Percentiles rank a stretch among this genome's conserved stretches.
These are phyloP conservation scores for Monilinia fructicola DNA, from an alignment of 2,329 filamentous ascomycete species.

Conservation along the genomic window DNA sequence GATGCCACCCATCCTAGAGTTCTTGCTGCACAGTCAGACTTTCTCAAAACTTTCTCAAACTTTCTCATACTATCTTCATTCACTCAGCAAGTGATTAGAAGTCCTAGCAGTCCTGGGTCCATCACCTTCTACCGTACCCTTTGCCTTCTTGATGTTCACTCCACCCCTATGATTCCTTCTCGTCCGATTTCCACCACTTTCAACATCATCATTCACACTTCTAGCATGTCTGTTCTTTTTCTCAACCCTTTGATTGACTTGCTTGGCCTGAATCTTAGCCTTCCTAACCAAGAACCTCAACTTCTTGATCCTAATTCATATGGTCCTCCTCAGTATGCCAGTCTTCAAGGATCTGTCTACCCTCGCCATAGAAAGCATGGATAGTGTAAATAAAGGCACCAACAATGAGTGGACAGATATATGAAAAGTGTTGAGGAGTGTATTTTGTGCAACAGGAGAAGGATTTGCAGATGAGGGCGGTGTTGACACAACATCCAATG, in stretches of 20 bases:
- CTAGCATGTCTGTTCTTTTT: too few species aligned
- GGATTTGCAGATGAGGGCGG: not conserved
- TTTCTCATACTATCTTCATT: too few species aligned
- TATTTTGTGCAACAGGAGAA: not conserved
- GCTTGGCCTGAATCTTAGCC: too few species aligned
- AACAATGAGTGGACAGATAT: not conserved
- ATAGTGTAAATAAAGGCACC: not conserved
- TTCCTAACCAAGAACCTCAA: not conserved
- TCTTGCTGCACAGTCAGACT: too few species aligned
- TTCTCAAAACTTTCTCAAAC: too few species aligned
- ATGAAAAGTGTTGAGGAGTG: not conserved
- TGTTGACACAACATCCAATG: not conserved
- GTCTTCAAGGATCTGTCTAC: not conserved
- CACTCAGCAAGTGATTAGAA: too few species aligned
- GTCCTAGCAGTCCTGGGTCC: too few species aligned
- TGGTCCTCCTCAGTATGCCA: not conserved
- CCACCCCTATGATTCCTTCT: not conserved
- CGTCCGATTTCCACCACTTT: not conserved
- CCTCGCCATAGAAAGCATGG: not conserved
- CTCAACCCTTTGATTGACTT: too few species aligned
- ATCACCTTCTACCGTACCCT: not conserved
- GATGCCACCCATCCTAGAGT: too few species aligned
- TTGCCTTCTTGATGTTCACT: not conserved
- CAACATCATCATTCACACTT: too few species aligned
- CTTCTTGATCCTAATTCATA: not conserved